Percentiles rank a stretch among this genome's conserved stretches.
phyloP scores from a whole-genome alignment of 179 eudicot species.

The Heliamphora ciliata region DNA sequence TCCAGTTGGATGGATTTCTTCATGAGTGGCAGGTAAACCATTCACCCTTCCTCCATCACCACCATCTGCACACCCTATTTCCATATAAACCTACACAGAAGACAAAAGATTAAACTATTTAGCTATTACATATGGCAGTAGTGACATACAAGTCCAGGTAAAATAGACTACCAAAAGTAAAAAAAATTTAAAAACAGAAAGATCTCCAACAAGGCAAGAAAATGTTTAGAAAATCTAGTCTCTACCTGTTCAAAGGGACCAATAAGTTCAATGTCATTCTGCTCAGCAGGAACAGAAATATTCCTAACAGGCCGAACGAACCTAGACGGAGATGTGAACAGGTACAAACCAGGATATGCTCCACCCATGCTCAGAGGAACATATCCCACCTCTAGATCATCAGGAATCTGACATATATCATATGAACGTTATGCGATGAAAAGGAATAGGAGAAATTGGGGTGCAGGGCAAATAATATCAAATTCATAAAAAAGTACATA shows the following conservation, averaged over 20 bases:
- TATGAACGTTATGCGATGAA: conserved; percentile 12
- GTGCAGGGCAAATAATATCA: too few relatives aligned
- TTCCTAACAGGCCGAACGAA: conserved; percentile 79
- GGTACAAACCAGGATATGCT: conserved; percentile 76
- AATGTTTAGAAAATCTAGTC: neutral
- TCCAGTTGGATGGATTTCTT: conserved; percentile 89
- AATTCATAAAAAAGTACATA: too few relatives aligned
- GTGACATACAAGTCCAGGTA: neutral
- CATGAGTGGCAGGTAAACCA: conserved; percentile 75
- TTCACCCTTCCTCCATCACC: conserved; percentile 77
- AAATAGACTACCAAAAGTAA: neutral
- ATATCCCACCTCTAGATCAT: conserved; percentile 90
- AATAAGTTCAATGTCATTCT: conserved; percentile 56
- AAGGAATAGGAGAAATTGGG: neutral
- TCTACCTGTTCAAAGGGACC: conserved; percentile 96
- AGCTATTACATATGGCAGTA: neutral
- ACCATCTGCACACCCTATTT: conserved; percentile 87
- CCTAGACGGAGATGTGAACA: conserved; percentile 82
- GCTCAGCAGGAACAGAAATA: conserved; percentile 47
- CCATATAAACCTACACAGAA: conserved; percentile 66
- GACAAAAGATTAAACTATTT: neutral
- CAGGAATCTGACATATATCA: conserved; percentile 52
- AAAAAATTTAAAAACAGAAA: neutral
- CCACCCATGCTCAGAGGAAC: conserved; percentile 90
- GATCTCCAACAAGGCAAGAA: neutral